These are phyloP conservation scores for Eimeria nieschulzi DNA, from an alignment of 169 alveolate genomes.

Conservation along the genomic window DNA sequence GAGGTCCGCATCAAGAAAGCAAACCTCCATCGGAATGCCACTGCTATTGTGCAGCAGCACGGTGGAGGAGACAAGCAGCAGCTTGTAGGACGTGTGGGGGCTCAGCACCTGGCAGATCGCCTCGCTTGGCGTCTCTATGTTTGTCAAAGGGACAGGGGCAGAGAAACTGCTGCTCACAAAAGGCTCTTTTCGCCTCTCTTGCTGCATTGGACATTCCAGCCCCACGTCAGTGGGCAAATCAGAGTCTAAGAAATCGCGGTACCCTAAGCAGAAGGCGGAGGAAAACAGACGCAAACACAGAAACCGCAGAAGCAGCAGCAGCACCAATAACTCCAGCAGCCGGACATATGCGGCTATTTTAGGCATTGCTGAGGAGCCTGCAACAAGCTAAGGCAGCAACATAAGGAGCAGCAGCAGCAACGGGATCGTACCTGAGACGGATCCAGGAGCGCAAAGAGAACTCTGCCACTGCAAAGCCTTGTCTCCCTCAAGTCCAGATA, in stretches of 20 bases:
- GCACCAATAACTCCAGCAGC: conserved; percentile 11
- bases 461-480: neutral
- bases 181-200: neutral
- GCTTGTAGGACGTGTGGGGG: conserved; percentile 88
- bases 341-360: neutral
- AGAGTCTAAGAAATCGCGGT: conserved; percentile 34
- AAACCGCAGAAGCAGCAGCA: neutral
- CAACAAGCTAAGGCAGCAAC: neutral
- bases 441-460: neutral
- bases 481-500: no score
- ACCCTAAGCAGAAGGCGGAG: conserved; percentile 2
- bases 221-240: neutral
- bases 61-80: conserved; percentile 85
- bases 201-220: neutral
- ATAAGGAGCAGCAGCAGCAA: neutral
- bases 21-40: conserved; percentile 86
- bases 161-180: conserved; percentile 40
- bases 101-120: conserved; percentile 84
- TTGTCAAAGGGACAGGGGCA: conserved; percentile 50
- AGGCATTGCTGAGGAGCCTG: neutral
- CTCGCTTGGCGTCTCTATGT: conserved; percentile 31
- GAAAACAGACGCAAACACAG: neutral
- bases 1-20: conserved; percentile 82
- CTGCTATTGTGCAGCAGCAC: conserved; percentile 84
- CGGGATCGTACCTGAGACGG: conserved; percentile 8